Evolutionary conservation across 306 rosid species (phyloP).

Genomic region (Cicer pinnatifidum): DNA sequence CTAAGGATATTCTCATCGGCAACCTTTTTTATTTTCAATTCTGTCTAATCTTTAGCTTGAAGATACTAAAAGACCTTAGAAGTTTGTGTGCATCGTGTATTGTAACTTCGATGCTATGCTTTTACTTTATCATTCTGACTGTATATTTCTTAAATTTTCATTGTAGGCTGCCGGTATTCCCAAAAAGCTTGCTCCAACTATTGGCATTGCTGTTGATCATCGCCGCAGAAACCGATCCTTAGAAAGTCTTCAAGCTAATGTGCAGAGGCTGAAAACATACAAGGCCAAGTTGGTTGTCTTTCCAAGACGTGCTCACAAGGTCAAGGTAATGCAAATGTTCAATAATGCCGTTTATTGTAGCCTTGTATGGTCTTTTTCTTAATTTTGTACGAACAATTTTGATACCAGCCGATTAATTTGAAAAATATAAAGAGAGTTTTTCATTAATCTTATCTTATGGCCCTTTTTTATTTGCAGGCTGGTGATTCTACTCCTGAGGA

Average conservation of each 20-base stretch:
- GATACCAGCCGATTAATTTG: background rate
- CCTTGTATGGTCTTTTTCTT: background rate
- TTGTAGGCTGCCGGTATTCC: conserved; percentile 74
- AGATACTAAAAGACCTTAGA: background rate
- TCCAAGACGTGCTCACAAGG: conserved; percentile 73
- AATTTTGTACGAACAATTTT: background rate
- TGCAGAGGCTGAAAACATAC: conserved; percentile 72
- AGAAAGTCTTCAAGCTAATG: conserved; percentile 64
- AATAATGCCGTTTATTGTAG: background rate
- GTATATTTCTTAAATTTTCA: background rate
- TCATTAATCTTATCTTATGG: background rate
- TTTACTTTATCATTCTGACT: background rate
- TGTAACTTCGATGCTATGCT: background rate
- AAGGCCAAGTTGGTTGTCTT: conserved; percentile 77
- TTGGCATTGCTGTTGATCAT: conserved; percentile 75
- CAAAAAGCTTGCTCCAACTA: conserved; percentile 67
- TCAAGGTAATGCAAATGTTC: conserved; percentile 49
- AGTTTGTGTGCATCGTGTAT: background rate
- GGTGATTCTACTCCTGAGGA: conserved; percentile 73
- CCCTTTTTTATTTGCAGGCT: conserved; percentile 40
- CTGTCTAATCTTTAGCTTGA: background rate
- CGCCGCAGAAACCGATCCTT: conserved; percentile 66
- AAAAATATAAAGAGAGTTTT: background rate
- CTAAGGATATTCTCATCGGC: background rate
- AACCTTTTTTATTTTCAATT: background rate